Conservation (phyloP, 352 stramenopile genomes). For the Globisporangium okanoganense region DNA sequence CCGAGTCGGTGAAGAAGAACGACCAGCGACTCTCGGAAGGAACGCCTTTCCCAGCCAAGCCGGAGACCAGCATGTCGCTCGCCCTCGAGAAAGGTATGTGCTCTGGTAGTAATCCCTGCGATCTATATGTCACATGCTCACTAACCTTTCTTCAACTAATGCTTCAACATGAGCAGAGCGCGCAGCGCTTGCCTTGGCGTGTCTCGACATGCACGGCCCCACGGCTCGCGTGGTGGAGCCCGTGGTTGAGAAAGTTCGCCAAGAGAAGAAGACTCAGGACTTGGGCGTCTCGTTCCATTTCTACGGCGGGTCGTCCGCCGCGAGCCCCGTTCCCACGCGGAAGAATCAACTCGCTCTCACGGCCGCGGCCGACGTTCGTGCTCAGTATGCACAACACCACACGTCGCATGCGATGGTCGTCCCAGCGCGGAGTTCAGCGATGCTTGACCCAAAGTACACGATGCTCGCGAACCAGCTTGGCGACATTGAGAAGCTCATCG, state of each 20-base stretch:
- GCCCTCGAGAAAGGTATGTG: slow-evolving; percentile 26
- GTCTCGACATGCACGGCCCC: slow-evolving; percentile 15
- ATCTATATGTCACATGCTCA: no score
- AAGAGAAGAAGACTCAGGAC: slow-evolving; percentile 22
- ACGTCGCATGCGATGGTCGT: slow-evolving; percentile 17
- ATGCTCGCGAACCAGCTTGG: slow-evolving; percentile 40
- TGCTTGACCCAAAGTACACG: slow-evolving; percentile 27
- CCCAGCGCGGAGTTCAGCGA: slow-evolving; percentile 5
- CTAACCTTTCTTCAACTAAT: no score
- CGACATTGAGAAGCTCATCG: slow-evolving; percentile 59
- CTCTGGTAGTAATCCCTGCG: not conserved
- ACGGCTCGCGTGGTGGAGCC: slow-evolving; percentile 16
- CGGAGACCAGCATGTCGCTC: slow-evolving; percentile 35
- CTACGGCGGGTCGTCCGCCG: slow-evolving; percentile 24
- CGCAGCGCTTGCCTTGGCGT: not conserved
- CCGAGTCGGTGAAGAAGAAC: slow-evolving; percentile 45
- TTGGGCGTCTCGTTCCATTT: slow-evolving; percentile 65
- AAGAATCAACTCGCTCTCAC: slow-evolving; percentile 21
- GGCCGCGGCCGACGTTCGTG: slow-evolving; percentile 8
- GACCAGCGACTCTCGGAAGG: slow-evolving; percentile 44
- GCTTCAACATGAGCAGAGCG: slow-evolving; percentile 18
- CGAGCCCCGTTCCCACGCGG: slow-evolving; percentile 12
- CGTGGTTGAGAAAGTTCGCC: slow-evolving; percentile 15
- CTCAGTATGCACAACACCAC: not conserved
- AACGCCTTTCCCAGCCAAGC: slow-evolving; percentile 8